Base-by-base conservation (phyloP, 495 filamentous ascomycete genomes). In the Penicillium arizonense region DNA sequence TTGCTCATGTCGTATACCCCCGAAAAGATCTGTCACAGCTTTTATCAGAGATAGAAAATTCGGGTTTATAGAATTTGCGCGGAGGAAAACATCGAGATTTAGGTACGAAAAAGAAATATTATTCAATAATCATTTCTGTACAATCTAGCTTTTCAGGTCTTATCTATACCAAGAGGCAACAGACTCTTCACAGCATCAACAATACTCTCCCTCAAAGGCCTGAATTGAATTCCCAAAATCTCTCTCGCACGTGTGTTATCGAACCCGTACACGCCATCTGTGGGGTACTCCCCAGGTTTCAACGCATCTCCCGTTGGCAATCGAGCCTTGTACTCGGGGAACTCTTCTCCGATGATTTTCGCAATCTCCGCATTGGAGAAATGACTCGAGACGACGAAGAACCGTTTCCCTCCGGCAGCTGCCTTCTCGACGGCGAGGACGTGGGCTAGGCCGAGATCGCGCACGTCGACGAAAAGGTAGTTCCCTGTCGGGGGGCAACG, bases 381-480 rank as follows among this genome's bases (percentile, higher is more conserved):
- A 38, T 77, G 70, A 10, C 84, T 78, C 5, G 73, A 73, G 0
- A 78, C 70, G 18, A 78, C 56, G 69, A 89, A 82, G 67, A 84
- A 87, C 30, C 85, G 73, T 64, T 87, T 82, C 33, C 76, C 76
- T 1, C 70, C 79, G 1, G 82, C 83, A 34, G 77, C 79, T 0
- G 69, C 65, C 12, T 75, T 65, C 53, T 86, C 82, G 14, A 83
- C 76, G 0, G 84, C 83, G 7, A 79, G 70, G 1, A 86, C 74
- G 59, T 89, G 86, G 0, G 81, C 81, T 13, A 75, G 59, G 0
- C 82, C 85, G 11, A 82, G 58, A 55, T 88, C 82, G 3, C 82
- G 70, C 0, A 85, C 82, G 55, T 85, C 82, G 41, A 78, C 74
- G 65, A 71, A 85, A 13, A 78, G 58, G 53, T 71, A 73, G n/a